Conservation (phyloP, 371 early-diverging fungal genomes). For the Phascolomyces articulosus region DNA sequence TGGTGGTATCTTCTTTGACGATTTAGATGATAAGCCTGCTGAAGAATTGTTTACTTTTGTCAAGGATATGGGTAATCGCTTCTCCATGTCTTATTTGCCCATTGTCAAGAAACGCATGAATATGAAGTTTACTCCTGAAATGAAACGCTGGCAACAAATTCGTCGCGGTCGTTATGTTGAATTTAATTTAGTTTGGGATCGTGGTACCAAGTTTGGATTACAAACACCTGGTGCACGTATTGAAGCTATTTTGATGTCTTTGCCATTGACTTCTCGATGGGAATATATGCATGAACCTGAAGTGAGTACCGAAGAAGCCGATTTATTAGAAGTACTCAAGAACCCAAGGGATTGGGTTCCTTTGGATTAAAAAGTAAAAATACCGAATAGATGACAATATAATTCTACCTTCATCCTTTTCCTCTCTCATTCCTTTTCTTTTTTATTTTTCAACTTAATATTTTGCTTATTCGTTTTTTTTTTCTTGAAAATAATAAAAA, state of each 20-base stretch:
- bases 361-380: conserved; percentile 21
- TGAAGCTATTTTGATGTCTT: conserved; percentile 85
- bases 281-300: conserved; percentile 83
- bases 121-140: conserved; percentile 65
- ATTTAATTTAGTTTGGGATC: conserved; percentile 87
- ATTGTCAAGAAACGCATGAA: conserved; percentile 71
- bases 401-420: background rate
- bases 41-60: conserved; percentile 77
- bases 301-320: conserved; percentile 70
- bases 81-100: conserved; percentile 79
- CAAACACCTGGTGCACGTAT: conserved; percentile 87
- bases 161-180: conserved; percentile 90
- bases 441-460: too few relatives aligned
- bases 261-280: conserved; percentile 87
- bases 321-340: conserved; percentile 78
- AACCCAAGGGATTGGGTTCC: conserved; percentile 83
- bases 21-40: conserved; percentile 68
- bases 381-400: background rate
- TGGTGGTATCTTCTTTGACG: conserved; percentile 91
- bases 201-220: conserved; percentile 91
- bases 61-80: conserved; percentile 70
- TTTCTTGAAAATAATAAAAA: background rate
- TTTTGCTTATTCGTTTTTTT: background rate
- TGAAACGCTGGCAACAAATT: conserved; percentile 84
- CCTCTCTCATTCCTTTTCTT: background rate